Conservation (phyloP, 257 asterid genomes). For the Craterostigma plantagineum region DNA sequence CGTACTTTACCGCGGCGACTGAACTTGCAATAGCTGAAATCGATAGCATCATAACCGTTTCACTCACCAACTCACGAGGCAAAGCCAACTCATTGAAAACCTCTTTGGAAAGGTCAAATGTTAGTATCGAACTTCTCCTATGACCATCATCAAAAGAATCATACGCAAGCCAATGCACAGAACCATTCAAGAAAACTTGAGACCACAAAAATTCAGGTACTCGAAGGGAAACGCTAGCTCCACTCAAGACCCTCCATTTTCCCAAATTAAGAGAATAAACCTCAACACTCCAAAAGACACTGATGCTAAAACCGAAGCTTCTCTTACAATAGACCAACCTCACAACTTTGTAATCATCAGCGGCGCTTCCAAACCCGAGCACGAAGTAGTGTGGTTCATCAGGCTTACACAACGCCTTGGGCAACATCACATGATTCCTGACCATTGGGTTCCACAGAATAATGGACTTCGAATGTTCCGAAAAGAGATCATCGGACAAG, state of each 20-base stretch:
- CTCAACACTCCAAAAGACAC: slow-evolving; percentile 26
- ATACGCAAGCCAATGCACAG: slow-evolving; percentile 34
- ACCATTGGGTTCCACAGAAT: slow-evolving; percentile 42
- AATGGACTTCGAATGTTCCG: slow-evolving; percentile 7
- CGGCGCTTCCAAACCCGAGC: slow-evolving; percentile 32
- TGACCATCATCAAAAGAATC: slow-evolving; percentile 2
- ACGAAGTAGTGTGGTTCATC: slow-evolving; percentile 12
- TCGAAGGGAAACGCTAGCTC: slow-evolving; percentile 9
- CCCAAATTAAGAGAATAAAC: slow-evolving; percentile 17
- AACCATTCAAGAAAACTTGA: slow-evolving; percentile 21
- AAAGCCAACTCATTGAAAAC: slow-evolving; percentile 23
- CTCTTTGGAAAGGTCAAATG: slow-evolving; percentile 26
- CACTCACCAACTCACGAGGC: slow-evolving; percentile 20
- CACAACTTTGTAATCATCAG: slow-evolving; percentile 30
- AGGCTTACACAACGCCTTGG: slow-evolving; percentile 16
- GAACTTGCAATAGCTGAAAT: slow-evolving; percentile 13
- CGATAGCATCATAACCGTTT: slow-evolving; percentile 6
- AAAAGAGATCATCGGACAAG: slow-evolving; percentile 25
- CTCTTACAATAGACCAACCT: slow-evolving; percentile 26
- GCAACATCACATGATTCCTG: slow-evolving; percentile 16
- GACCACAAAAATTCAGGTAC: slow-evolving; percentile 18
- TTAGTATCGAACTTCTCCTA: slow-evolving; percentile 14
- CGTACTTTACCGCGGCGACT: slow-evolving; percentile 19
- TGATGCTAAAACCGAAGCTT: slow-evolving; percentile 4
- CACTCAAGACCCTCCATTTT: slow-evolving; percentile 23